Evolutionary conservation across 371 early-diverging fungal genomes (phyloP), one percentile per base, ranked within the genome.

Genomic region (Mortierella sp.): DNA sequence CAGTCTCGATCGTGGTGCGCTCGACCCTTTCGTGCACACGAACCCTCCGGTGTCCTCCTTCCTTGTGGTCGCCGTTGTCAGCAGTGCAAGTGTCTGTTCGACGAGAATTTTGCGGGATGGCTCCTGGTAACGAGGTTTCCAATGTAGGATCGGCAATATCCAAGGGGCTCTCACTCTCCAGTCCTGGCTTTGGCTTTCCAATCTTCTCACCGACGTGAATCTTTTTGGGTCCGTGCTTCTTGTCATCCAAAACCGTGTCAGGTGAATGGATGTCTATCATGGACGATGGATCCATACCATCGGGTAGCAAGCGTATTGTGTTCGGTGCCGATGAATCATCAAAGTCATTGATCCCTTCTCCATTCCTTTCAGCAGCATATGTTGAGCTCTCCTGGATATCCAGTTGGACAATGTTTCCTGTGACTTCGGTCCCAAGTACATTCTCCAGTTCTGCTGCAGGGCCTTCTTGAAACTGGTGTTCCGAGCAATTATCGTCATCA

Each of bases 301-400:
- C 21, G 17, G 53, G 57, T 14, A 46, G 14, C 0, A 17, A 45
- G 39, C 41, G 45, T 2, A 60, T 47, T n/a, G 69, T 53, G 19
- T 53, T 46, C 0, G 59, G 45, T n/a, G 40, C 22, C 1, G 63
- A 57, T 5, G 52, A 63, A 8, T 59, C 64, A 22, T 60, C 65
- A 41, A 64, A 71, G 31, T 64, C 65, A 27, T 64, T 64, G 28
- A 71, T 64, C 0, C 71, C 63, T 8, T 67, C 61, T 0, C 77
- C 77, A 1, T 45, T 61, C 12, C 44, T 39, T 25, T 76, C 77
- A 6, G 64, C 41, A 16, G 69, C 29, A 29, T 51, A 40, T 0
- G 57, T 64, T n/a, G 57, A 54, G 16, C 52, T 64, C 58, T 76
- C 77, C 24, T 76, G 59, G 55, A 76, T 68, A 40, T 76, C 77